These are phyloP conservation scores for Cryptococcus amylolentus DNA, from an alignment of 1,284 basidiomycete species.

Conservation along the genomic window DNA sequence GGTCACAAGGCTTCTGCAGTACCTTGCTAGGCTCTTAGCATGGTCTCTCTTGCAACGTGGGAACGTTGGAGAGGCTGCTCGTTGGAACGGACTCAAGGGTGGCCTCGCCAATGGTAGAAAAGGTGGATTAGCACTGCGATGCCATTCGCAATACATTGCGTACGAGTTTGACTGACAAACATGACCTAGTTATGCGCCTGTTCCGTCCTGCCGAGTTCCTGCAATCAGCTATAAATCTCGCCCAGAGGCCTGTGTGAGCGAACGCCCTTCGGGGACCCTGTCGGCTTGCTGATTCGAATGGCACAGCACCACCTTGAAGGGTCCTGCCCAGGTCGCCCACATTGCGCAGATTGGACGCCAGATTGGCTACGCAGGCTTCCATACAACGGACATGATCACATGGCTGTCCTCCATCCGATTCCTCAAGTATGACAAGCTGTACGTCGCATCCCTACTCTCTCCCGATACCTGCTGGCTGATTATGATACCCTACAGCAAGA, in stretches of 20 bases:
- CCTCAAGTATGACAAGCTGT: constrained; percentile 56
- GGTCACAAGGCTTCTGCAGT: constrained; percentile 89
- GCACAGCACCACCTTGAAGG: constrained; percentile 25
- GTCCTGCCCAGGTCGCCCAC: constrained; percentile 64
- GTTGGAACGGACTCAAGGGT: constrained; percentile 74
- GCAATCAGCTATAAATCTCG: constrained; percentile 82
- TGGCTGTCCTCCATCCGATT: constrained; percentile 80
- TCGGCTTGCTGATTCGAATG: neutral
- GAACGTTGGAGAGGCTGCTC: constrained; percentile 61
- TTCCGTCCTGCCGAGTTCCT: constrained; percentile 94
- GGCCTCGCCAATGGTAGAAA: constrained; percentile 76
- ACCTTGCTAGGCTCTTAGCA: constrained; percentile 82
- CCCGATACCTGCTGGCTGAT: neutral
- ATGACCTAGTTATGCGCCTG: constrained; percentile 72
- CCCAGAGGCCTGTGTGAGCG: constrained; percentile 52
- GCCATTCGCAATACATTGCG: neutral
- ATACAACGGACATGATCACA: constrained; percentile 72
- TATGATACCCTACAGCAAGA: neutral
- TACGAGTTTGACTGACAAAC: neutral
- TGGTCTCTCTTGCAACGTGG: constrained; percentile 71
- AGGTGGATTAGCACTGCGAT: constrained; percentile 54
- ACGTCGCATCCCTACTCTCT: constrained; percentile 8
- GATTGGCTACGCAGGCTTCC: constrained; percentile 85
- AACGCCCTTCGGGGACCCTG: neutral
- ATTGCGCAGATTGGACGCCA: constrained; percentile 79